Base-by-base conservation (phyloP, 805 yeast genomes). In the Yamadazyma sp. region DNA sequence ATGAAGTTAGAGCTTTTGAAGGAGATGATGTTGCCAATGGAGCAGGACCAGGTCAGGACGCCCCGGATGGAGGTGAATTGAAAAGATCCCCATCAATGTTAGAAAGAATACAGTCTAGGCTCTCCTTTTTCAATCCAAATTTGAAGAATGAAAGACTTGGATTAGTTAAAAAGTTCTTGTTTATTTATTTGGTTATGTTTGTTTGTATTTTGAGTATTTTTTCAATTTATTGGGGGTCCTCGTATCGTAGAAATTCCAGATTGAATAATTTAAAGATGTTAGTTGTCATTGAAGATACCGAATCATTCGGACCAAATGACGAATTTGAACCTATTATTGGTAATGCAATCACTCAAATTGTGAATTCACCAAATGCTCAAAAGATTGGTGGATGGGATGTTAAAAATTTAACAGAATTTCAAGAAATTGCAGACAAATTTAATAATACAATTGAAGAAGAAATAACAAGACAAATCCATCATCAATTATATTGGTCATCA, bases 401-500 rank as follows among this genome's bases (percentile, higher is more conserved):
- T 15, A 50, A 42, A 31, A 51, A 62, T 37, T 36, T 43, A 18
- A 38, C 58, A 1, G 57, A 56, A n/a, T 55, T 67, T 27, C 41
- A 41, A 5, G 50, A 41, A 8, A 23, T 41, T 8, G 70, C 70
- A n/a, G 47, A 30, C 1, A 38, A 45, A n/a, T 50, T 58, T 36
- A 46, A 51, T 33, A 50, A 47, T 31, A 38, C 50, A 7, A 33
- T 66, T 6, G 59, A 53, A 22, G 64, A 63, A 4, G 72, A 73
- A 43, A 51, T 80, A 14, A 23, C 54, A 26, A 46, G 67, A 22
- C 57, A 58, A 35, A 69, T 83, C 3, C 76, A 73, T 46, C 72
- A 70, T 34, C 75, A 79, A 53, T 48, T 70, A 12, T 80, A 69
- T 48, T 84, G 91, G 93, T 70, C 74, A 16, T 73, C 82, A 0